Percentiles rank a stretch among this genome's conserved stretches.
phyloP scores from a whole-genome alignment of 768 basidiomycete genomes.

The Russula ochroleuca region DNA sequence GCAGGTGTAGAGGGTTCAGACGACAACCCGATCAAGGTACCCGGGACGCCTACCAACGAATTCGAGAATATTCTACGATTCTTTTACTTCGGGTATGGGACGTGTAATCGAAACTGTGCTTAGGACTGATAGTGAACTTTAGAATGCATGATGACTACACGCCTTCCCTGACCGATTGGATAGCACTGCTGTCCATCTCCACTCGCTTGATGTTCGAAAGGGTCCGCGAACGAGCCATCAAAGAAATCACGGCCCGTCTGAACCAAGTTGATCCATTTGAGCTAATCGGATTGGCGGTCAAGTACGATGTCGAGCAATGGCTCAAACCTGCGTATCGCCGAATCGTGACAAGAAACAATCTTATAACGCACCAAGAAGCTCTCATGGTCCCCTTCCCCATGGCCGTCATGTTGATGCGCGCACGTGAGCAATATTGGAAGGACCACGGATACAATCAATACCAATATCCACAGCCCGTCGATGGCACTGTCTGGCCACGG shows the following conservation, averaged over 20 bases:
- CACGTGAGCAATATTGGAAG: constrained; percentile 18
- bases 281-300: constrained; percentile 25
- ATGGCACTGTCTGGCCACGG: neutral
- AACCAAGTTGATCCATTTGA: constrained; percentile 22
- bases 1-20: constrained; percentile 24
- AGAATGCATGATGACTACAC: constrained; percentile 23
- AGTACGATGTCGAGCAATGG: constrained; percentile 28
- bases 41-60: constrained; percentile 18
- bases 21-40: constrained; percentile 27
- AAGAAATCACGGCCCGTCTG: constrained; percentile 18
- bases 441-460: neutral
- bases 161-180: constrained; percentile 21
- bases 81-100: constrained; percentile 27
- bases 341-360: constrained; percentile 7
- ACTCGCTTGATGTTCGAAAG: constrained; percentile 21
- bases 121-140: neutral
- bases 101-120: neutral
- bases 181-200: constrained; percentile 24
- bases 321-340: constrained; percentile 22
- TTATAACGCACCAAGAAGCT: constrained; percentile 12
- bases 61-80: constrained; percentile 27
- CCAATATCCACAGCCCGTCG: neutral
- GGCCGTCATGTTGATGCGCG: constrained; percentile 19
- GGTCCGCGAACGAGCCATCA: constrained; percentile 24
- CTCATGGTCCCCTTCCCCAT: constrained; percentile 7